Percentiles rank a stretch among this genome's conserved stretches.
Conservation (phyloP, 202 grass and related monocot genomes). For the Schoenoplectus tabernaemontani region DNA sequence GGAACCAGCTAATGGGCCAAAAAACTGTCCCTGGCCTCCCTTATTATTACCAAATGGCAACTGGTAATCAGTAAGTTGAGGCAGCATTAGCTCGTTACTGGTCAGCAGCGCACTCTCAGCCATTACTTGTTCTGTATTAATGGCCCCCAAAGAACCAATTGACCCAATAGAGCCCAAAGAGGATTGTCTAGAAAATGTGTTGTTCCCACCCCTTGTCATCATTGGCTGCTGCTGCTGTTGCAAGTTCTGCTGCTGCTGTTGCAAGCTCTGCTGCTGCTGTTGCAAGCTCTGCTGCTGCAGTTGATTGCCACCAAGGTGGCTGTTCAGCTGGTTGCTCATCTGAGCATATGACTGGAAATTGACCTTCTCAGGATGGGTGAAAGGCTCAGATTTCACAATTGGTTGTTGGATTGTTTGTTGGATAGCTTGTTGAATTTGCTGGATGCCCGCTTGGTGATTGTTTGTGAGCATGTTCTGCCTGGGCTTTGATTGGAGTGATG, state of each 20-base stretch:
- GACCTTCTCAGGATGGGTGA: constrained; percentile 64
- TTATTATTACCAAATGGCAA: constrained; percentile 62
- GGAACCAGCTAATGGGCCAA: constrained; percentile 48
- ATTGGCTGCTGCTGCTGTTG: constrained; percentile 44
- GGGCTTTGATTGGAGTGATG: constrained; percentile 63
- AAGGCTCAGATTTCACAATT: constrained; percentile 58
- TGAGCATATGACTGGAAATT: constrained; percentile 67
- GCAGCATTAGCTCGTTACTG: constrained; percentile 50
- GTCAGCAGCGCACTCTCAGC: constrained; percentile 46
- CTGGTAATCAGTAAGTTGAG: constrained; percentile 59
- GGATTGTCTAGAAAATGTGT: constrained; percentile 64
- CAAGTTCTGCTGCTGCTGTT: constrained; percentile 20
- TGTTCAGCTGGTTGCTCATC: constrained; percentile 50
- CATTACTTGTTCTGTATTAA: constrained; percentile 50
- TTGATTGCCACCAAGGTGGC: constrained; percentile 53
- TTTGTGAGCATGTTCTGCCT: constrained; percentile 50
- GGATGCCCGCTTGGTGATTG: constrained; percentile 59
- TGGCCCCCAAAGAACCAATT: constrained; percentile 30
- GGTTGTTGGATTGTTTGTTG: constrained; percentile 68
- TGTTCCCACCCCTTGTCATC: constrained; percentile 30
- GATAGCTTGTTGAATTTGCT: constrained; percentile 57
- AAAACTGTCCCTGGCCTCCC: constrained; percentile 40
- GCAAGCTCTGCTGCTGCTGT: constrained; percentile 28
- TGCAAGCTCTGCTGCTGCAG: constrained; percentile 63
- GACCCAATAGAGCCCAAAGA: constrained; percentile 37